Evolutionary conservation across 106 monocot species (phyloP), one percentile per base, ranked within the genome.

Genomic region (Dendrobium chrysotoxum): DNA sequence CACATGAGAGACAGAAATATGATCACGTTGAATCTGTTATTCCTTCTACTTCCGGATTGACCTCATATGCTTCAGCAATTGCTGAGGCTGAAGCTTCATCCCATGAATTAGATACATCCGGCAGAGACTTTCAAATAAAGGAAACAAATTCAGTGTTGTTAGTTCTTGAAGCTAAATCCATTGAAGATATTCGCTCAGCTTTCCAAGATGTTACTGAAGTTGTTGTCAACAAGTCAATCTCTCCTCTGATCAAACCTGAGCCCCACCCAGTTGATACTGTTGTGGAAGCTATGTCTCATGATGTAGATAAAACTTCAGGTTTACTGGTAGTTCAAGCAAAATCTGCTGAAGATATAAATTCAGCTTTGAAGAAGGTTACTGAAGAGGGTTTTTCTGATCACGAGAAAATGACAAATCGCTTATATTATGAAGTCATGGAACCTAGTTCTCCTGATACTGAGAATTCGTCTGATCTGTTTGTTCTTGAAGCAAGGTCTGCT

Each of bases 401-500:
- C 15, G 20, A 20, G 55, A 18, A 17, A 55, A 55, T 2, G 18
- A 61, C 5, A 21, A 61, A 61, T 25, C 23, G 23, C 23, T 11
- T 21, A n/a, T 0, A 61, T 20, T 25, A n/a, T 61, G 20, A 61
- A 61, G 23, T 61, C 20, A 61, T 61, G 61, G 20, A 61, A 50
- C 50, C 13, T 3, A 74, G 38, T 18, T 74, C 41, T 20, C 40
- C 41, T 74, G 74, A 42, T 41, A 3, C 41, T 40, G 40, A 8
- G 16, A 84, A 20, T 61, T 11, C 75, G 46, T 80, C 82, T 30
- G 82, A 79, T 15, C 21, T 86, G 61, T 72, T 50, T 64, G 71
- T 86, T 46, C 15, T 78, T 53, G 85, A 88, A 79, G 85, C 81
- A 80, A 86, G 79, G 65, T 86, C 88, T 35, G 11, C 86, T 6